phyloP scores from a whole-genome alignment of 108 stramenopile species.

The Cyclotella choctawhatcheeana region DNA sequence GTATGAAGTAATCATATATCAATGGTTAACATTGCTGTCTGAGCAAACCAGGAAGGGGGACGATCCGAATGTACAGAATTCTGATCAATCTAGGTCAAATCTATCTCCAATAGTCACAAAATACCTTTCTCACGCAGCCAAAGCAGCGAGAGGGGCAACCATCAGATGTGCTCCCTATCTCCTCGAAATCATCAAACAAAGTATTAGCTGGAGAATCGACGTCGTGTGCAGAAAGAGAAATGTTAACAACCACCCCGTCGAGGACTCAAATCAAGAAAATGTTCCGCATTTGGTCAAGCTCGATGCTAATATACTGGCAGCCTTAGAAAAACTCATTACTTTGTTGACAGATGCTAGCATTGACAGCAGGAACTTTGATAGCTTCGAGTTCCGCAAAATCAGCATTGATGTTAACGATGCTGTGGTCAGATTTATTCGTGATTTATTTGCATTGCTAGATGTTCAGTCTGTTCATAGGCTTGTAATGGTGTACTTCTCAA shows the following conservation, averaged over 20 bases:
- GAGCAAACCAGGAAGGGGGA: slow-evolving; percentile 65
- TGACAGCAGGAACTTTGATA: slow-evolving; percentile 86
- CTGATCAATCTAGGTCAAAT: slow-evolving; percentile 12
- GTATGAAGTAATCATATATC: slow-evolving; percentile 89
- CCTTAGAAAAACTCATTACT: slow-evolving; percentile 67
- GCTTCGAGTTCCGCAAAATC: slow-evolving; percentile 78
- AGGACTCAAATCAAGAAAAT: slow-evolving; percentile 25
- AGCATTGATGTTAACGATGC: slow-evolving; percentile 91
- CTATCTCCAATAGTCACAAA: slow-evolving; percentile 52
- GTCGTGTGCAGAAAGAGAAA: slow-evolving; percentile 50
- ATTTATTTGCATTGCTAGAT: slow-evolving; percentile 81
- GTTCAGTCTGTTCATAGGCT: slow-evolving; percentile 72
- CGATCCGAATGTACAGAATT: neutral
- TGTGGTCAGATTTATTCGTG: slow-evolving; percentile 78
- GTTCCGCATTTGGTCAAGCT: slow-evolving; percentile 67
- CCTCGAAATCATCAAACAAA: slow-evolving; percentile 88
- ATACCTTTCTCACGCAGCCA: slow-evolving; percentile 66
- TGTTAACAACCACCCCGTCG: slow-evolving; percentile 1
- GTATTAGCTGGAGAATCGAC: slow-evolving; percentile 74
- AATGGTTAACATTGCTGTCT: slow-evolving; percentile 80
- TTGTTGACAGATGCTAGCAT: slow-evolving; percentile 84
- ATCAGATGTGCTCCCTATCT: slow-evolving; percentile 88
- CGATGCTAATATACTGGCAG: slow-evolving; percentile 64
- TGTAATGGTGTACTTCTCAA: slow-evolving; percentile 70
- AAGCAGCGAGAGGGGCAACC: slow-evolving; percentile 67